A percentile compares a stretch with the other conserved stretches of the same genome.
These are phyloP conservation scores for Parietichytrium sp. DNA, from an alignment of 108 stramenopile genomes.

Conservation along the genomic window DNA sequence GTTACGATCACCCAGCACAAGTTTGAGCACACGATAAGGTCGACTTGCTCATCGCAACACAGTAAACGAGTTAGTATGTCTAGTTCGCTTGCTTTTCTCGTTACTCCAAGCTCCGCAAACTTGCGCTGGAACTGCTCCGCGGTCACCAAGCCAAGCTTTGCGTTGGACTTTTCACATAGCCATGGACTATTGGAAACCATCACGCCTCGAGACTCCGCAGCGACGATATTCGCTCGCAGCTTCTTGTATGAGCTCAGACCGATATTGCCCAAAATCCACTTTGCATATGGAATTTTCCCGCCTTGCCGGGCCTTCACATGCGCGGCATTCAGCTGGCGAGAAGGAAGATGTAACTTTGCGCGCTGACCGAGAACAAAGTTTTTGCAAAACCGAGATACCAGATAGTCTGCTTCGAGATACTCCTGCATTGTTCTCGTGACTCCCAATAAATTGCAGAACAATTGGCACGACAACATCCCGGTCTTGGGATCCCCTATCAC, in stretches of 20 bases:
- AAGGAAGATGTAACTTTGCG: neutral
- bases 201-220: neutral
- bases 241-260: conserved; percentile 3
- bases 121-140: neutral
- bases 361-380: neutral
- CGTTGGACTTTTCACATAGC: neutral
- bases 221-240: neutral
- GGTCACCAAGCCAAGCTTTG: neutral
- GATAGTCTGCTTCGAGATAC: neutral
- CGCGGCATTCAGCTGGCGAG: neutral
- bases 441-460: neutral
- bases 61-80: neutral
- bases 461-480: neutral
- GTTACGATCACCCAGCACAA: neutral
- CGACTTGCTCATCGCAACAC: neutral
- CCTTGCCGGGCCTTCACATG: no score
- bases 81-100: neutral
- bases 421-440: neutral
- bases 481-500: neutral
- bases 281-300: no score
- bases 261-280: neutral
- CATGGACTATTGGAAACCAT: neutral
- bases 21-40: neutral
- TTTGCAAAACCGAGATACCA: neutral
- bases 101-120: neutral